phyloP scores from a whole-genome alignment of 495 filamentous ascomycete genomes.

The Xylaria nigripes region DNA sequence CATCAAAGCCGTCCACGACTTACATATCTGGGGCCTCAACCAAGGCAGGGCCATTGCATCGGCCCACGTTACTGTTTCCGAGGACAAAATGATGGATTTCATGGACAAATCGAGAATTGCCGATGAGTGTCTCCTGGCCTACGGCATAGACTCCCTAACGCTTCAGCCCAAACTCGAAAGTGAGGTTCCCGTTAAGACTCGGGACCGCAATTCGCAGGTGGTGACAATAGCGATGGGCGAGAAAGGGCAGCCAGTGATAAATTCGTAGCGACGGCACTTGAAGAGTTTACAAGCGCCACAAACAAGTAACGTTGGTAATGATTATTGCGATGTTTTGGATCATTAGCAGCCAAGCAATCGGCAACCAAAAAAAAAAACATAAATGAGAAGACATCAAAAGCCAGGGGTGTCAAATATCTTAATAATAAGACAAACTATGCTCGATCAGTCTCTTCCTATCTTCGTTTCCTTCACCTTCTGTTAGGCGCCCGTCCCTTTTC shows the following conservation, averaged over 20 bases:
- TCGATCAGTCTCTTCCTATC: too few relatives aligned
- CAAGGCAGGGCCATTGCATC: slow-evolving; percentile 84
- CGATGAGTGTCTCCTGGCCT: slow-evolving; percentile 77
- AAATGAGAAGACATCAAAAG: too few relatives aligned
- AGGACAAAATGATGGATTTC: slow-evolving; percentile 52
- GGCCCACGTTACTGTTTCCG: slow-evolving; percentile 73
- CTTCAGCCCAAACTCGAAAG: slow-evolving; percentile 69
- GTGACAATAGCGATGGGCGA: neutral
- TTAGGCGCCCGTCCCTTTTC: too few relatives aligned
- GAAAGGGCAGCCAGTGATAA: neutral
- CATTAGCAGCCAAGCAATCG: too few relatives aligned
- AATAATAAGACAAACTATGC: too few relatives aligned
- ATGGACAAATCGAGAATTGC: slow-evolving; percentile 71
- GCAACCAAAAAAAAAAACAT: too few relatives aligned
- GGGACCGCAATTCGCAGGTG: neutral
- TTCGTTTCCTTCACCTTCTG: too few relatives aligned
- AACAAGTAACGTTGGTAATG: neutral
- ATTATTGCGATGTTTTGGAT: too few relatives aligned
- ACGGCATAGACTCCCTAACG: slow-evolving; percentile 86
- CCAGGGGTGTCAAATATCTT: too few relatives aligned
- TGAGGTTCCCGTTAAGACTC: neutral
- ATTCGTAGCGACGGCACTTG: slow-evolving; percentile 19
- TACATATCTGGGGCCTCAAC: slow-evolving; percentile 90
- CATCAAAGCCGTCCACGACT: slow-evolving; percentile 74
- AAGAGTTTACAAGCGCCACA: slow-evolving; percentile 5